phyloP scores from a whole-genome alignment of 1,284 basidiomycete species.

The Malassezia vespertilionis region DNA sequence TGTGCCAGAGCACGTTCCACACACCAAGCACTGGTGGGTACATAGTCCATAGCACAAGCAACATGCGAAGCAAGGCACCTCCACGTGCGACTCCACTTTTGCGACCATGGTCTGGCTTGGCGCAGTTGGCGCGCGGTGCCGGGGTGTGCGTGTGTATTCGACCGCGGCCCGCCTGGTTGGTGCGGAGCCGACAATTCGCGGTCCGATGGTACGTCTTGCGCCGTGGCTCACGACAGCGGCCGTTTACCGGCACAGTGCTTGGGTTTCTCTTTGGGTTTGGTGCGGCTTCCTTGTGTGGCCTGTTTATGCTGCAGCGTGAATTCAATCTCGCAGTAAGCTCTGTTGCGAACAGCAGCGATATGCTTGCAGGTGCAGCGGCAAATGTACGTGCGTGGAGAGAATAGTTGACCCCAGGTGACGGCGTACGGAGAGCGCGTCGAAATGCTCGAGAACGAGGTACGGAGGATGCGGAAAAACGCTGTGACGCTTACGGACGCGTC shows the following conservation, averaged over 20 bases:
- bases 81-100: slow-evolving; percentile 4
- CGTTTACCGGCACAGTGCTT: slow-evolving; percentile 9
- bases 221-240: slow-evolving; percentile 10
- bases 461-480: neutral
- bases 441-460: slow-evolving; percentile 1
- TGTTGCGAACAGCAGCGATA: slow-evolving; percentile 11
- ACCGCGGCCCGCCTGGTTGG: slow-evolving; percentile 10
- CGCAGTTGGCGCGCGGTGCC: neutral
- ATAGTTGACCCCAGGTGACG: slow-evolving; percentile 9
- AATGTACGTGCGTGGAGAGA: slow-evolving; percentile 5
- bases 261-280: slow-evolving; percentile 11
- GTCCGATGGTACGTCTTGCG: slow-evolving; percentile 5
- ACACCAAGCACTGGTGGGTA: slow-evolving; percentile 9
- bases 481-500: slow-evolving; percentile 2
- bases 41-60: neutral
- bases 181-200: neutral
- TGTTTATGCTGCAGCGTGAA: slow-evolving; percentile 12
- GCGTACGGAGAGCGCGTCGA: slow-evolving; percentile 13
- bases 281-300: neutral
- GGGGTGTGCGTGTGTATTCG: neutral
- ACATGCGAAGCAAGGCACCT: too few relatives aligned
- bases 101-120: neutral
- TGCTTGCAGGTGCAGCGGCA: slow-evolving; percentile 2
- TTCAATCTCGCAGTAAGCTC: slow-evolving; percentile 4
- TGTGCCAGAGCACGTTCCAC: too few relatives aligned